Evolutionary conservation across 1,284 basidiomycete species (phyloP).

Genomic region (Malassezia obtusa): DNA sequence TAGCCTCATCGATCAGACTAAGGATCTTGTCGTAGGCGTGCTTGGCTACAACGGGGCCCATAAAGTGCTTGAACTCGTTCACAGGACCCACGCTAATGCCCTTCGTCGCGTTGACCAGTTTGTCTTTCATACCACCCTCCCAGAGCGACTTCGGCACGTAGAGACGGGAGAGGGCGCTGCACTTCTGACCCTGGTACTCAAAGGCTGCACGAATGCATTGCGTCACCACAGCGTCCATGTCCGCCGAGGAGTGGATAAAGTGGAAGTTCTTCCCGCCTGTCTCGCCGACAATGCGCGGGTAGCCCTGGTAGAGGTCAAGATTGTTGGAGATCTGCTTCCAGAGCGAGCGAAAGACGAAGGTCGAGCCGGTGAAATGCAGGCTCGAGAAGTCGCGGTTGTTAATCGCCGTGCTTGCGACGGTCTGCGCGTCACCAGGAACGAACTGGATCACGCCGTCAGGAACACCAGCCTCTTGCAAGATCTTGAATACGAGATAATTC

Average conservation of each 20-base stretch:
- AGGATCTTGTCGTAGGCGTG: conserved; percentile 80
- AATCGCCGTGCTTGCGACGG: conserved; percentile 49
- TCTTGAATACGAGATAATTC: conserved; percentile 84
- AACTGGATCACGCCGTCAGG: conserved; percentile 95
- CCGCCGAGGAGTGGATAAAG: conserved; percentile 75
- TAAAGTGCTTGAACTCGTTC: conserved; percentile 72
- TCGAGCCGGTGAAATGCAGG: conserved; percentile 94
- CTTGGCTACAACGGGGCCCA: conserved; percentile 87
- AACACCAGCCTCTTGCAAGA: conserved; percentile 85
- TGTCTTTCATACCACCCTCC: conserved; percentile 75
- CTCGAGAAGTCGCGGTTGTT: conserved; percentile 71
- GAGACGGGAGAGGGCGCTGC: conserved; percentile 79
- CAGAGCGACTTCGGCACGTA: conserved; percentile 83
- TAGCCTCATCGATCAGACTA: conserved; percentile 76
- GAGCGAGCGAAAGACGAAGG: conserved; percentile 72
- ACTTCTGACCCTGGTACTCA: conserved; percentile 98
- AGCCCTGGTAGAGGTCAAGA: conserved; percentile 59
- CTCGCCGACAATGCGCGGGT: conserved; percentile 91
- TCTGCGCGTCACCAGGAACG: conserved; percentile 56
- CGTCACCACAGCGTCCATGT: conserved; percentile 73
- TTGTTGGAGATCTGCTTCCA: conserved; percentile 93
- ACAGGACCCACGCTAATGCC: conserved; percentile 77
- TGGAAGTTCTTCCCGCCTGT: conserved; percentile 96
- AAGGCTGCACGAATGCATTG: conserved; percentile 84
- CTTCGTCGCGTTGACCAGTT: conserved; percentile 63